Percentiles rank a stretch among this genome's conserved stretches.
These are phyloP conservation scores for Cutaneotrichosporon dermatis DNA, from an alignment of 1,284 basidiomycete genomes.

Conservation along the genomic window DNA sequence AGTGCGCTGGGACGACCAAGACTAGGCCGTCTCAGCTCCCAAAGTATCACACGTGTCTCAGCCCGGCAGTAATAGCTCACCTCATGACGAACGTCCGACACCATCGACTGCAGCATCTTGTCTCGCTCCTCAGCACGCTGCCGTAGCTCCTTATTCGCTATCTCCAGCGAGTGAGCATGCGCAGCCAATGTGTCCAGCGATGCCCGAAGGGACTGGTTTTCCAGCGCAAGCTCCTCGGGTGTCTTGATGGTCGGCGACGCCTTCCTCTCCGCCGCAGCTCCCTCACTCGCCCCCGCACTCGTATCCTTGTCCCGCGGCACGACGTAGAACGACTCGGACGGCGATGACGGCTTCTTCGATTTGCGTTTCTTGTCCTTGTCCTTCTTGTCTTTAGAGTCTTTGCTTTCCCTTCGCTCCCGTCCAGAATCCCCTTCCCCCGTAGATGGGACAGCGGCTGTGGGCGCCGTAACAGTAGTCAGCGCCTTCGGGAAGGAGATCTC, in stretches of 20 bases:
- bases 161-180: conserved; percentile 37
- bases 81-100: conserved; percentile 40
- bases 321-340: conserved; percentile 38
- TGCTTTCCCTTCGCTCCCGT: neutral
- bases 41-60: neutral
- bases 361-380: neutral
- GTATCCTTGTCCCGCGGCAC: conserved; percentile 17
- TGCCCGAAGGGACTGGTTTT: conserved; percentile 44
- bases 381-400: neutral
- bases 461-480: neutral
- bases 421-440: neutral
- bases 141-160: conserved; percentile 29
- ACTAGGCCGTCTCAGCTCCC: neutral
- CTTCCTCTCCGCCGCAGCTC: neutral
- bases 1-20: no score
- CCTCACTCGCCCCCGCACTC: neutral
- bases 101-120: conserved; percentile 37
- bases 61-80: conserved; percentile 18
- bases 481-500: conserved; percentile 47
- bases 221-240: conserved; percentile 46
- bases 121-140: conserved; percentile 35
- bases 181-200: conserved; percentile 44
- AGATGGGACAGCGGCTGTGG: neutral
- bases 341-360: conserved; percentile 14
- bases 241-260: conserved; percentile 34